Conservation (phyloP, 2,329 filamentous ascomycete species). For the Colletotrichum siamense region DNA sequence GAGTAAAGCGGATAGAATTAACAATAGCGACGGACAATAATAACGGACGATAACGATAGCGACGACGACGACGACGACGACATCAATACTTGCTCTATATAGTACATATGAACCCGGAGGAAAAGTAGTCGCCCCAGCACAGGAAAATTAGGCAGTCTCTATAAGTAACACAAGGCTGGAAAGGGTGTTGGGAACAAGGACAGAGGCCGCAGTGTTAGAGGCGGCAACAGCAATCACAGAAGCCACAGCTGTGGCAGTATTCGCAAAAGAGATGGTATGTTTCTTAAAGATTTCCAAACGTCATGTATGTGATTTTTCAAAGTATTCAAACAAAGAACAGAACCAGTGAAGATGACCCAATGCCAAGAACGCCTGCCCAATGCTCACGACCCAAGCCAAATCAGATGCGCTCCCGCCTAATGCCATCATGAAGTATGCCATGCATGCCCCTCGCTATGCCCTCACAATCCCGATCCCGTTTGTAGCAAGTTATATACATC, state of each 20-base stretch:
- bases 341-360: neutral
- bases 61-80: neutral
- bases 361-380: neutral
- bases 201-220: neutral
- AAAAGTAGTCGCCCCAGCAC: neutral
- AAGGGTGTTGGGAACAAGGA: neutral
- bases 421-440: neutral
- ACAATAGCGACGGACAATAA: too few species aligned
- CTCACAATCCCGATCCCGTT: neutral
- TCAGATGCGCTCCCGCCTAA: neutral
- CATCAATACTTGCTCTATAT: too few species aligned
- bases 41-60: neutral
- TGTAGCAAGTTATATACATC: neutral
- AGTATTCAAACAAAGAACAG: neutral
- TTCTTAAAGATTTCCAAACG: neutral
- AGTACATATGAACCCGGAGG: too few species aligned
- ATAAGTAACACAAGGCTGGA: neutral
- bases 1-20: too few species aligned
- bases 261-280: neutral
- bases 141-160: neutral
- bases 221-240: neutral
- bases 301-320: neutral
- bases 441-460: neutral
- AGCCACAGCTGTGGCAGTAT: neutral
- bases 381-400: neutral